These are phyloP conservation scores for Elasticomyces elasticus DNA, from an alignment of 495 filamentous ascomycete genomes.

Conservation along the genomic window DNA sequence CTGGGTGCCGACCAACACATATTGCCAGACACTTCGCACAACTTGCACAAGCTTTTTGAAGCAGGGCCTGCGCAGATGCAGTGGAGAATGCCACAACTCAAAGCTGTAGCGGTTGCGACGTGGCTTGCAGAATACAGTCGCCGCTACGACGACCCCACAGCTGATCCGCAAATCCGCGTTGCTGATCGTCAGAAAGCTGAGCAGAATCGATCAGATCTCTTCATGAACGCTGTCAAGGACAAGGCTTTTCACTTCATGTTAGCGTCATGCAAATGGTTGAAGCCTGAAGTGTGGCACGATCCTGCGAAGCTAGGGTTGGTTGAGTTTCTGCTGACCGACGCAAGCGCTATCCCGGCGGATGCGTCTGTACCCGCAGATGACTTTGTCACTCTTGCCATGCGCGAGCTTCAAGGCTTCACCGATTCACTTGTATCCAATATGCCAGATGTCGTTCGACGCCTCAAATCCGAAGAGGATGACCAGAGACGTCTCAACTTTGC, in stretches of 20 bases:
- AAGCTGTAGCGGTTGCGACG: constrained; percentile 62
- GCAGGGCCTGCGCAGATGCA: constrained; percentile 7
- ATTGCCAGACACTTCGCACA: constrained; percentile 46
- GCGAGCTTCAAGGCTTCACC: constrained; percentile 73
- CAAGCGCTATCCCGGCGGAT: constrained; percentile 45
- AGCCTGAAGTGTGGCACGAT: constrained; percentile 67
- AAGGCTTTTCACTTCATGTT: constrained; percentile 88
- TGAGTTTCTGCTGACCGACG: constrained; percentile 50
- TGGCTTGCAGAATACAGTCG: constrained; percentile 92
- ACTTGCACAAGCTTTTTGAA: constrained; percentile 42
- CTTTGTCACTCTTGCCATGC: constrained; percentile 61
- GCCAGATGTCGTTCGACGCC: constrained; percentile 76
- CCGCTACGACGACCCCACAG: constrained; percentile 63
- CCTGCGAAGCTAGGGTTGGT: constrained; percentile 64
- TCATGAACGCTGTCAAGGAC: constrained; percentile 69
- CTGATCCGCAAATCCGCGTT: constrained; percentile 41
- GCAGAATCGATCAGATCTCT: constrained; percentile 56
- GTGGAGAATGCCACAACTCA: constrained; percentile 62
- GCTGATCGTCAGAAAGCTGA: constrained; percentile 56
- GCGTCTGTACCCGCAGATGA: constrained; percentile 52
- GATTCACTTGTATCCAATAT: constrained; percentile 89
- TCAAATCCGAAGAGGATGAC: constrained; percentile 83
- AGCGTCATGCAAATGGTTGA: constrained; percentile 68
- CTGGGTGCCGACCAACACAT: constrained; percentile 48
- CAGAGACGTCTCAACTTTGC: constrained; percentile 59